Conservation (phyloP, 257 asterid genomes). For the Cordia subcordata region DNA sequence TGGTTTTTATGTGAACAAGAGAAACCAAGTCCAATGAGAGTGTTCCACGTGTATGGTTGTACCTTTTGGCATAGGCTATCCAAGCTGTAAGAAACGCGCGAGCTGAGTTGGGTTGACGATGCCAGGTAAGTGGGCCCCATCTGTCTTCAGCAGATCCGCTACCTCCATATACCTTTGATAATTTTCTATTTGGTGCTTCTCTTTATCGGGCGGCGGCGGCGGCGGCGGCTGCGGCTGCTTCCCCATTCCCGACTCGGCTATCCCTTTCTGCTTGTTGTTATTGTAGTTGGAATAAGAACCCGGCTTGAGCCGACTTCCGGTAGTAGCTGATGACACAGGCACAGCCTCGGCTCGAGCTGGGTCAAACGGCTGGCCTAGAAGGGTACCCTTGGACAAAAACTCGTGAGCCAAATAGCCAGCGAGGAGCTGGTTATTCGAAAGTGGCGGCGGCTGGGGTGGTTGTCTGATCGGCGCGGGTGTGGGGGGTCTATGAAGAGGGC, state of each 20-base stretch:
- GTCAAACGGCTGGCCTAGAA: constrained; percentile 27
- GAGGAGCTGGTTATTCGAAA: constrained; percentile 18
- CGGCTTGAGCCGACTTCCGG: background rate
- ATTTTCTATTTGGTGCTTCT: constrained; percentile 10
- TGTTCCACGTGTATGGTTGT: constrained; percentile 3
- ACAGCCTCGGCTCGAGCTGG: constrained; percentile 22
- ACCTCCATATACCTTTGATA: constrained; percentile 22
- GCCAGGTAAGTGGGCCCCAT: constrained; percentile 34
- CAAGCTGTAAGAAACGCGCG: constrained; percentile 20
- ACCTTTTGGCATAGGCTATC: background rate
- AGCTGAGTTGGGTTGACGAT: constrained; percentile 32
- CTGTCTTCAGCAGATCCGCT: constrained; percentile 23
- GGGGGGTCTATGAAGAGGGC: constrained; percentile 20
- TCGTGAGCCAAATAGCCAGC: constrained; percentile 38
- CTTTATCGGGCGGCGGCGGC: background rate
- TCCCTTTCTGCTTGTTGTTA: constrained; percentile 6
- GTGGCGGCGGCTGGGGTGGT: constrained; percentile 11
- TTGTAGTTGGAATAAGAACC: background rate
- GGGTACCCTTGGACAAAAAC: constrained; percentile 23
- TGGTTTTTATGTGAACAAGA: background rate
- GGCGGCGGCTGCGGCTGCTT: constrained; percentile 6
- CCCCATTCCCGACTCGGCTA: constrained; percentile 16
- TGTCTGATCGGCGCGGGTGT: constrained; percentile 8
- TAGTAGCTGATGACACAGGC: background rate
- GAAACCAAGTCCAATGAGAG: constrained; percentile 6